phyloP scores from a whole-genome alignment of 495 filamentous ascomycete genomes.

The Neurospora sp. region DNA sequence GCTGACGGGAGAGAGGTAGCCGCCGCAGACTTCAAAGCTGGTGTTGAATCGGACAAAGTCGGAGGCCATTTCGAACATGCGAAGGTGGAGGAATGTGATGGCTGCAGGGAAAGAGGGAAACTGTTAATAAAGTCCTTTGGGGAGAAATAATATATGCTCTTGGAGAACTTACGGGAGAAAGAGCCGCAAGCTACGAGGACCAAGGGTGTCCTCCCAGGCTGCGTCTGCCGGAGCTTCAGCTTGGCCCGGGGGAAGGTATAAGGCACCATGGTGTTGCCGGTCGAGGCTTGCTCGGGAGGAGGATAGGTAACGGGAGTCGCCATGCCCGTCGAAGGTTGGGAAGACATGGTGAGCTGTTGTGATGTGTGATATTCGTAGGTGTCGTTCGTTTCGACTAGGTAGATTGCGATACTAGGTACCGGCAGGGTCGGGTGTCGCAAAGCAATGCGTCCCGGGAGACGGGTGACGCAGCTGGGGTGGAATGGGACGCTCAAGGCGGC shows the following conservation, averaged over 20 bases:
- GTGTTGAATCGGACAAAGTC: constrained; percentile 73
- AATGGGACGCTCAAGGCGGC: background rate
- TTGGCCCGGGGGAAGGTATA: constrained; percentile 69
- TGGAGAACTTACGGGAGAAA: constrained; percentile 44
- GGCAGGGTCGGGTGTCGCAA: background rate
- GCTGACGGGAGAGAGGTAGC: constrained; percentile 53
- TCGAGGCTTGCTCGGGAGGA: background rate
- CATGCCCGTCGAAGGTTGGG: background rate
- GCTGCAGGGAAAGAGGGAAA: constrained; percentile 30
- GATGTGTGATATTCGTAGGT: background rate
- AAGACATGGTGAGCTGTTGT: background rate
- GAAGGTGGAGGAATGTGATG: constrained; percentile 77
- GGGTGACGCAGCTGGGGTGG: background rate
- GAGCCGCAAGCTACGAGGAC: constrained; percentile 85
- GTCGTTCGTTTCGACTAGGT: background rate
- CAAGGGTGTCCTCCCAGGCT: constrained; percentile 63
- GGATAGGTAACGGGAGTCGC: background rate
- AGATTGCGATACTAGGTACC: background rate
- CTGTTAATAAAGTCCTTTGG: background rate
- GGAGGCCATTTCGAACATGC: constrained; percentile 89
- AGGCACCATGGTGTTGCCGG: constrained; percentile 27
- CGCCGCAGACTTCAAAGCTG: constrained; percentile 75
- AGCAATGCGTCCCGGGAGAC: background rate
- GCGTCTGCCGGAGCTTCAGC: constrained; percentile 56
- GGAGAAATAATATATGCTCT: background rate